A percentile compares a stretch with the other conserved stretches of the same genome.
phyloP scores from a whole-genome alignment of 805 yeast genomes.

The Kregervanrija pseudodelftensis region DNA sequence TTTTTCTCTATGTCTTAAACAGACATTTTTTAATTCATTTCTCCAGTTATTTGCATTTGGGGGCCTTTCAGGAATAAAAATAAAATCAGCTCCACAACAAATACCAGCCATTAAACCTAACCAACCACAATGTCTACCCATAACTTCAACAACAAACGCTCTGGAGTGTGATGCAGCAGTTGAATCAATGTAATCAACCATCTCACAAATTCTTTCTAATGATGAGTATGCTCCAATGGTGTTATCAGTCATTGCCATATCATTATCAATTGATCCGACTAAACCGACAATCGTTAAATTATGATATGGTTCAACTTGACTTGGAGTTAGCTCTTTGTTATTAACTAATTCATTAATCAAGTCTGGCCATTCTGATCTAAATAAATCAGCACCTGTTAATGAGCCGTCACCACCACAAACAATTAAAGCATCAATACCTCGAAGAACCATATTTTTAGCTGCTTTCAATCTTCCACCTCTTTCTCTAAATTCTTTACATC shows the following conservation, averaged over 20 bases:
- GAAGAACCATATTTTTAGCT: conserved; percentile 73
- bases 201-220: conserved; percentile 84
- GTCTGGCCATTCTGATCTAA: conserved; percentile 92
- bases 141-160: conserved; percentile 96
- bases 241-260: conserved; percentile 94
- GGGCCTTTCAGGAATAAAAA: conserved; percentile 92
- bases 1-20: conserved; percentile 68
- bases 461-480: conserved; percentile 78
- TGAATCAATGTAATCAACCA: conserved; percentile 94
- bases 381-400: conserved; percentile 92
- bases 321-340: conserved; percentile 48
- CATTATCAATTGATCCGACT: conserved; percentile 97
- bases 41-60: conserved; percentile 71
- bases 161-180: conserved; percentile 96
- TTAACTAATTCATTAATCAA: conserved; percentile 64
- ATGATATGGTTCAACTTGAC: conserved; percentile 53
- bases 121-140: conserved; percentile 99
- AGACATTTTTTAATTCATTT: conserved; percentile 68
- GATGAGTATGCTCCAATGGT: conserved; percentile 97
- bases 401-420: conserved; percentile 99
- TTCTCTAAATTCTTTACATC: conserved; percentile 81
- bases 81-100: conserved; percentile 92
- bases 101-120: conserved; percentile 95
- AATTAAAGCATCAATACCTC: conserved; percentile 90
- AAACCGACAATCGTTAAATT: conserved; percentile 84